These are phyloP conservation scores for Takashimella tepidaria DNA, from an alignment of 1,284 basidiomycete genomes.

Conservation along the genomic window DNA sequence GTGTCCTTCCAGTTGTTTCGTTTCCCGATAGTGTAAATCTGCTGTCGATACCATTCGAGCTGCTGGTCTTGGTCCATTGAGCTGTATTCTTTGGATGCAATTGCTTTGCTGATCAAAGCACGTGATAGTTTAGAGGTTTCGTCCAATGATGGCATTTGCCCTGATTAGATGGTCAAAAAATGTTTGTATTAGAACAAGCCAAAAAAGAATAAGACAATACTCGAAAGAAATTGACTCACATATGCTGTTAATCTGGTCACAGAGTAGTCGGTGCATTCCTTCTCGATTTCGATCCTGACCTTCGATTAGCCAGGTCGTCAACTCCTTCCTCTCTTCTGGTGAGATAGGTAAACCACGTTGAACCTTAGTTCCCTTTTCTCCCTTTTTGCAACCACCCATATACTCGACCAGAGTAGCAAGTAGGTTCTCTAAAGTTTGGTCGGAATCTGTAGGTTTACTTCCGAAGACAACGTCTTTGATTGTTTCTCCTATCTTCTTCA, in stretches of 20 bases:
- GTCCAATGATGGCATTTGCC: no score
- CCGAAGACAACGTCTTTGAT: background rate
- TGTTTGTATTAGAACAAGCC: no score
- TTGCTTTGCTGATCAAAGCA: background rate
- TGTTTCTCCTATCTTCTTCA: no score
- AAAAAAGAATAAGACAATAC: no score
- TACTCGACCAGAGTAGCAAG: background rate
- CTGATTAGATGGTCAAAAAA: no score
- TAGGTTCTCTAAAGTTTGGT: background rate
- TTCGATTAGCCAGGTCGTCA: no score
- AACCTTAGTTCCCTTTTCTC: background rate
- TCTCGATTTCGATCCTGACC: no score
- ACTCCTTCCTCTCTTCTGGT: no score
- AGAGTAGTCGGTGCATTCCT: no score
- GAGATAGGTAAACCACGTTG: no score
- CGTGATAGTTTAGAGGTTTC: background rate
- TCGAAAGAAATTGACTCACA: no score
- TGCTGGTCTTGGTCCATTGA: background rate
- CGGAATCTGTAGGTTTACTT: background rate
- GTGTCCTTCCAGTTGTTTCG: background rate
- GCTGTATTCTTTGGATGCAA: background rate
- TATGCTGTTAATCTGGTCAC: background rate
- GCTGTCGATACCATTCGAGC: background rate
- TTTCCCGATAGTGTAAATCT: background rate
- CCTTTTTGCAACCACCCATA: background rate